Conservation (phyloP, 352 stramenopile genomes). For the Globisporangium megalacanthum region DNA sequence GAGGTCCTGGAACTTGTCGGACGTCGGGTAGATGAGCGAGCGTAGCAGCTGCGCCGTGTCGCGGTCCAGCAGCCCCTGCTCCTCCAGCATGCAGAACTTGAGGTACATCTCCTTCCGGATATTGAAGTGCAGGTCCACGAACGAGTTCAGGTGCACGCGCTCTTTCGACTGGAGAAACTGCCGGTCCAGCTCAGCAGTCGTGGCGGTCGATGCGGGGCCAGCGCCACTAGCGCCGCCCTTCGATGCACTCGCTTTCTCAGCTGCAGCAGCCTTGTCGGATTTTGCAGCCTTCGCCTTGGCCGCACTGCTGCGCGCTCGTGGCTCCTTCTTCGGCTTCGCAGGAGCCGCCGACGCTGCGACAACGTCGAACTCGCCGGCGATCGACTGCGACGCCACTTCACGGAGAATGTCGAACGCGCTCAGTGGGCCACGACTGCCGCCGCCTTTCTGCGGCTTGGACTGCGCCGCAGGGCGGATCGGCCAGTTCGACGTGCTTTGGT, state of each 20-base stretch:
- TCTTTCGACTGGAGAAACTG: constrained; percentile 28
- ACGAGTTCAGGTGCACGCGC: constrained; percentile 69
- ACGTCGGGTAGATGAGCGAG: constrained; percentile 78
- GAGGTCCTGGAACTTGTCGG: constrained; percentile 78
- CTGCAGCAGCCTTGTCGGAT: constrained; percentile 6
- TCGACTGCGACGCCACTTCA: constrained; percentile 71
- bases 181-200: constrained; percentile 21
- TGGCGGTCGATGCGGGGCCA: constrained; percentile 10
- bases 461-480: constrained; percentile 8
- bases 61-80: constrained; percentile 58
- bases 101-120: constrained; percentile 88
- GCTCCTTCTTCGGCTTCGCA: constrained; percentile 10
- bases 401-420: constrained; percentile 82
- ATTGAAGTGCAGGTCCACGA: constrained; percentile 78
- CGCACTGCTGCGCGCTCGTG: neutral
- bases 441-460: neutral
- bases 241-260: constrained; percentile 1
- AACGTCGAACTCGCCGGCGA: constrained; percentile 38
- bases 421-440: constrained; percentile 22
- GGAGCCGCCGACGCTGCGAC: constrained; percentile 11
- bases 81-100: constrained; percentile 71
- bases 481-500: constrained; percentile 21
- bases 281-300: constrained; percentile 1
- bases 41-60: constrained; percentile 71
- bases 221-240: constrained; percentile 10